phyloP scores from a whole-genome alignment of 2,329 filamentous ascomycete genomes.

The Neofusicoccum umdonicola region DNA sequence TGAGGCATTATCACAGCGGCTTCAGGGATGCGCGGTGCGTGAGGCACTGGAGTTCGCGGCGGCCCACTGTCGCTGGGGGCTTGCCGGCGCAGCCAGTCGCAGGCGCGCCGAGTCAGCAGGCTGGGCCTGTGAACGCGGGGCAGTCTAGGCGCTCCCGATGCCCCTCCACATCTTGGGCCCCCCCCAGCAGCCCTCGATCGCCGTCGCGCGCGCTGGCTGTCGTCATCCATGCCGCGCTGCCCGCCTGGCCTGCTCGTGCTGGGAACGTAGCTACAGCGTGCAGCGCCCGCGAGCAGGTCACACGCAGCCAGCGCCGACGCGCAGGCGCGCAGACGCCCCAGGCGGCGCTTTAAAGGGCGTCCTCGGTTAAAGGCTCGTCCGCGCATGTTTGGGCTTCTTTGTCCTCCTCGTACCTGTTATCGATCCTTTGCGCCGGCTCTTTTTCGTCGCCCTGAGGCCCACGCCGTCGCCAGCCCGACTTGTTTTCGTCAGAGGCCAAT shows the following conservation, averaged over 20 bases:
- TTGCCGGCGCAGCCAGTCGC: not conserved
- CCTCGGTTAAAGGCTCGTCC: conserved; percentile 12
- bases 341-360: not conserved
- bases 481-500: conserved; percentile 11
- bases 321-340: not conserved
- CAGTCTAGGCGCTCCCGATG: not conserved
- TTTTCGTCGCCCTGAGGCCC: conserved; percentile 19
- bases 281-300: not conserved
- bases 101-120: conserved; percentile 4
- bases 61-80: not conserved
- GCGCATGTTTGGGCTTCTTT: not conserved
- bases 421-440: conserved; percentile 18
- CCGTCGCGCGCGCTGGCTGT: not conserved
- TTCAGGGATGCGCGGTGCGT: not conserved
- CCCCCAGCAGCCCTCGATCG: not conserved
- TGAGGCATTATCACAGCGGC: conserved; percentile 2
- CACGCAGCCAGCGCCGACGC: not conserved
- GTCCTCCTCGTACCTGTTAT: conserved; percentile 10
- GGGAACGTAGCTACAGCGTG: not conserved
- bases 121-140: conserved; percentile 7
- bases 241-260: not conserved
- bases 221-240: not conserved
- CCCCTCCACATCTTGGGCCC: not conserved
- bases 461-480: conserved; percentile 8
- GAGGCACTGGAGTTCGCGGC: not conserved